Evolutionary conservation across 805 yeast species (phyloP).

Genomic region (Wickerhamomyces rabaulensis): DNA sequence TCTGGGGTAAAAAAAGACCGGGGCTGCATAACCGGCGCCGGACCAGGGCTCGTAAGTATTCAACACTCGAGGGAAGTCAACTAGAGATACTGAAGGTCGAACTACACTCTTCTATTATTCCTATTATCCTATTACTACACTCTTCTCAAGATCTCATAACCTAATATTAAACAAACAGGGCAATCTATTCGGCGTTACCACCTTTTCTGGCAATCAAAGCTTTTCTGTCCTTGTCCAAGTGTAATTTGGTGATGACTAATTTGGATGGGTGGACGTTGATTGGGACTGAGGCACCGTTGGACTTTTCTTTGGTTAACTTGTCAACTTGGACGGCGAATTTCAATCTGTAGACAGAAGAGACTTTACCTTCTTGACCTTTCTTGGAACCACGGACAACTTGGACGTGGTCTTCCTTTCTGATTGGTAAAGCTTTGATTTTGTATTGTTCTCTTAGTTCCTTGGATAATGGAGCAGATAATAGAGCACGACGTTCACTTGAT

Average conservation of each 20-base stretch:
- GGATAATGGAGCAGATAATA: conserved; percentile 97
- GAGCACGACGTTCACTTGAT: conserved; percentile 88
- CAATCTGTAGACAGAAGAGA: conserved; percentile 97
- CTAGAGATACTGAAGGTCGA: no score
- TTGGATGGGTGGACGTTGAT: conserved; percentile 97
- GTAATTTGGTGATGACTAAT: conserved; percentile 97
- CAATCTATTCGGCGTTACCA: conserved; percentile 84
- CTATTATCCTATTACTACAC: neutral
- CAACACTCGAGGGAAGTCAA: no score
- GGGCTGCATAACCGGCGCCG: neutral
- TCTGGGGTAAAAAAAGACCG: conserved; percentile 2
- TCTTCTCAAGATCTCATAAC: conserved; percentile 6
- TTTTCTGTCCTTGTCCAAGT: conserved; percentile 98
- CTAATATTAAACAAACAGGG: conserved; percentile 11
- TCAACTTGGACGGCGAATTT: conserved; percentile 95
- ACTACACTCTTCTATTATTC: neutral
- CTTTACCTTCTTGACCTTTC: conserved; percentile 99
- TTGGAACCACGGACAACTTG: conserved; percentile 96
- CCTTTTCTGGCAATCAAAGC: conserved; percentile 96
- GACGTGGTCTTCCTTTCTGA: conserved; percentile 97
- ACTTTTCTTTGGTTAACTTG: conserved; percentile 96
- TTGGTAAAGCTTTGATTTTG: conserved; percentile 92
- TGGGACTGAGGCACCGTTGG: conserved; percentile 96
- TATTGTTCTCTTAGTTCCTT: conserved; percentile 98
- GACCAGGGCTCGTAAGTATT: no score